These are phyloP conservation scores for Colletotrichum sp. DNA, from an alignment of 2,329 filamentous ascomycete genomes.

Conservation along the genomic window DNA sequence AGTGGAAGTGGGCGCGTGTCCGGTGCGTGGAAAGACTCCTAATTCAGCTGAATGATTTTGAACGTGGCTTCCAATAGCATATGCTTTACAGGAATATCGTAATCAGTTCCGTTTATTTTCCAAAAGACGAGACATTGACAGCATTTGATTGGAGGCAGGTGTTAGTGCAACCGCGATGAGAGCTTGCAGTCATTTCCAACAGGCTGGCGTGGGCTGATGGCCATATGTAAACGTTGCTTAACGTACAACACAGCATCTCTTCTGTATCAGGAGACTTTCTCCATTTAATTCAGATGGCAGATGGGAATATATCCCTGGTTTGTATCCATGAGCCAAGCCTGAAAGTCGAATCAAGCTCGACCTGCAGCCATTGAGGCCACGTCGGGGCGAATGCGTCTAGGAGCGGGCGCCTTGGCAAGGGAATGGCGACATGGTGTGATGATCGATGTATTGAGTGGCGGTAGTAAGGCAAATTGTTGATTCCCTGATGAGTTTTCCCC, in stretches of 20 bases:
- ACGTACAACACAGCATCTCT: too few species aligned
- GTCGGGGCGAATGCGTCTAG: rapidly evolving
- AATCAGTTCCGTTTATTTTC: neutral
- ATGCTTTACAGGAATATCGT: neutral
- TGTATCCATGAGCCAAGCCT: neutral
- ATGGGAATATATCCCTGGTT: neutral
- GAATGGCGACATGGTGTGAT: neutral
- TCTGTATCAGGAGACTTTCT: too few species aligned
- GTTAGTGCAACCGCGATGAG: neutral
- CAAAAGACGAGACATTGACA: neutral
- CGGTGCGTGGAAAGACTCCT: neutral
- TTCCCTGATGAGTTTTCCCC: neutral
- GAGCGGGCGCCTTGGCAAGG: neutral
- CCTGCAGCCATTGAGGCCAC: neutral
- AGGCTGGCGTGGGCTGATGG: too few species aligned
- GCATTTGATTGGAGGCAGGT: neutral
- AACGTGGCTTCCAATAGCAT: neutral
- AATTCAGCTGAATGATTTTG: neutral
- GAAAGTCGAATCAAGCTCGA: neutral
- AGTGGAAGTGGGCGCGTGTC: neutral
- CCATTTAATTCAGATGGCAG: neutral
- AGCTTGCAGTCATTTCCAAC: too few species aligned
- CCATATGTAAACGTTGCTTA: too few species aligned
- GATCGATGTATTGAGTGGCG: neutral
- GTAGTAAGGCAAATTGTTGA: neutral